Conservation (phyloP, 495 filamentous ascomycete species). For the Ramalina peruviana region DNA sequence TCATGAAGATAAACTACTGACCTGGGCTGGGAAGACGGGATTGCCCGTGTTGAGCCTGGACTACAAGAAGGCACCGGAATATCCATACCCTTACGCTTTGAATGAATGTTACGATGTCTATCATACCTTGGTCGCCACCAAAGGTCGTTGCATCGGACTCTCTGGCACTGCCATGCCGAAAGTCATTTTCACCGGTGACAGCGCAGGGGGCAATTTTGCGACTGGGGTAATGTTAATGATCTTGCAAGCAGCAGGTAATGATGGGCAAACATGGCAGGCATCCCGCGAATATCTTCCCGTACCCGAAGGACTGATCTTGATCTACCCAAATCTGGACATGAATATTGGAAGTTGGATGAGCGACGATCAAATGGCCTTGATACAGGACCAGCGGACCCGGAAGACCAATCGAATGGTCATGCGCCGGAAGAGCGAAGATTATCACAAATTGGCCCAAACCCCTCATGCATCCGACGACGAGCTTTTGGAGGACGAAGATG, state of each 20-base stretch:
- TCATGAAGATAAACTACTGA: conserved; percentile 82
- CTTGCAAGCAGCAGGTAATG: conserved; percentile 51
- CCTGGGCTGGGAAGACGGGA: conserved; percentile 75
- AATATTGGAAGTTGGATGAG: conserved; percentile 99
- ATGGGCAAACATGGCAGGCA: conserved; percentile 40
- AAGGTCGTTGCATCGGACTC: conserved; percentile 70
- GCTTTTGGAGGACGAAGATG: conserved; percentile 24
- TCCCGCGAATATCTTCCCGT: conserved; percentile 47
- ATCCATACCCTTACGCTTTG: conserved; percentile 85
- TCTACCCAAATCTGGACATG: conserved; percentile 86
- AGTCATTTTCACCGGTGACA: conserved; percentile 78
- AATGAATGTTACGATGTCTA: conserved; percentile 98
- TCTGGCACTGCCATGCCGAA: conserved; percentile 57
- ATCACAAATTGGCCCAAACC: conserved; percentile 46
- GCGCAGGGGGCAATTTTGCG: conserved; percentile 83
- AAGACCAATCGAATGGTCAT: conserved; percentile 65
- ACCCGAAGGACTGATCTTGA: conserved; percentile 69
- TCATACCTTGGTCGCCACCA: conserved; percentile 57
- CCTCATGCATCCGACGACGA: conserved; percentile 53
- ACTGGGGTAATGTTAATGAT: conserved; percentile 76
- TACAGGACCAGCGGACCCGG: conserved; percentile 66
- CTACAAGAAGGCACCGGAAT: conserved; percentile 89
- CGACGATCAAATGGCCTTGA: conserved; percentile 90
- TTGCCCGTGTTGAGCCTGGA: conserved; percentile 81
- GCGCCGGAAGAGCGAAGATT: conserved; percentile 62